These are phyloP conservation scores for Medicago arabica DNA, from an alignment of 306 rosid genomes.

Conservation along the genomic window DNA sequence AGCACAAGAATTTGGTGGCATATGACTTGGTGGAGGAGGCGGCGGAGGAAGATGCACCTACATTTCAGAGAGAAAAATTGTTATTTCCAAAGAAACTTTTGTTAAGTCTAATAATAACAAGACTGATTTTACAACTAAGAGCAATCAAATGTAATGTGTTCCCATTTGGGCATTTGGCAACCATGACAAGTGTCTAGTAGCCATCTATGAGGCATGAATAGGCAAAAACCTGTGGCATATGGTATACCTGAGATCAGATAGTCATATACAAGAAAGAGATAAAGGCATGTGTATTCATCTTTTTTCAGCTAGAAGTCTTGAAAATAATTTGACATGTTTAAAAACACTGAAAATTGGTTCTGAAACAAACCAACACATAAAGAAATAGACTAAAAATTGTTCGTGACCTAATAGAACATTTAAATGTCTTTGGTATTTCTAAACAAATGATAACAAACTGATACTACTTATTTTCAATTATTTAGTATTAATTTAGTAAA, in stretches of 20 bases:
- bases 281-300: not conserved
- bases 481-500: not conserved
- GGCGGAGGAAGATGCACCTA: constrained; percentile 90
- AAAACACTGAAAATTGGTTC: constrained; percentile 23
- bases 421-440: not conserved
- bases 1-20: constrained; percentile 64
- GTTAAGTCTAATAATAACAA: constrained; percentile 6
- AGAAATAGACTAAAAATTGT: constrained; percentile 9
- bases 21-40: constrained; percentile 81
- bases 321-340: constrained; percentile 17
- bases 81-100: constrained; percentile 30
- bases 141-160: constrained; percentile 7
- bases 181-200: constrained; percentile 20
- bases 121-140: not conserved
- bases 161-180: constrained; percentile 11
- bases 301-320: not conserved
- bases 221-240: constrained; percentile 20
- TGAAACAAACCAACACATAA: constrained; percentile 17
- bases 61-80: constrained; percentile 43
- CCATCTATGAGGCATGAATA: constrained; percentile 2
- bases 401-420: not conserved
- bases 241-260: constrained; percentile 11
- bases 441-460: not conserved
- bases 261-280: not conserved
- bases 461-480: not conserved